A percentile compares a stretch with the other conserved stretches of the same genome.
Evolutionary conservation across 208 protist genomes (phyloP).

Genomic region (Acanthamoeba culbertsoni): DNA sequence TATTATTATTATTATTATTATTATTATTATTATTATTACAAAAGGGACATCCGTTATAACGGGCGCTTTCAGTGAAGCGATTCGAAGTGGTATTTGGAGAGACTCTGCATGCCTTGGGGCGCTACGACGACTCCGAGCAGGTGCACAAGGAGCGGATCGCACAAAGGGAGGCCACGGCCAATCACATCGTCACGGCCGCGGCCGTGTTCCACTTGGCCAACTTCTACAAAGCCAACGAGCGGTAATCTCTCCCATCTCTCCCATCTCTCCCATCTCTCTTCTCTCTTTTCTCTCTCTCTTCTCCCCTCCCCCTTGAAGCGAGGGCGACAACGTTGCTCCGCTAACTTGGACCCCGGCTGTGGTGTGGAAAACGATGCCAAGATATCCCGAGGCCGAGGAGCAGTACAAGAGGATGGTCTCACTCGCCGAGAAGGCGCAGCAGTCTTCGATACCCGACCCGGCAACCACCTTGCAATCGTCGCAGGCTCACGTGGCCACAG

Average conservation of each 20-base stretch:
- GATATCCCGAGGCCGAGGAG: conserved; percentile 29
- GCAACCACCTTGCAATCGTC: background rate
- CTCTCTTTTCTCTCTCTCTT: too few species aligned
- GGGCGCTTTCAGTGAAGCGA: background rate
- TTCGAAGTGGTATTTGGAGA: background rate
- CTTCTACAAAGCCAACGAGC: conserved; percentile 36
- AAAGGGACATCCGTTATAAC: background rate
- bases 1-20: background rate
- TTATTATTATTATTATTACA: background rate
- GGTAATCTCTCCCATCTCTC: background rate
- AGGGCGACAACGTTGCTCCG: too few species aligned
- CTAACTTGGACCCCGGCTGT: too few species aligned
- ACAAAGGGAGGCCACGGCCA: background rate
- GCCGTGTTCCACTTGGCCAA: background rate
- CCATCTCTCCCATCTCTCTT: background rate
- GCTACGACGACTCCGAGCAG: conserved; percentile 35
- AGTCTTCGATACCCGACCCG: background rate
- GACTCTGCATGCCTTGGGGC: background rate
- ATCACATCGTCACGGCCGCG: background rate
- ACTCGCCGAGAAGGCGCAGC: background rate
- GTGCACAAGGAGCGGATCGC: background rate
- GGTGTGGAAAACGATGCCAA: too few species aligned
- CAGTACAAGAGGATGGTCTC: conserved; percentile 43
- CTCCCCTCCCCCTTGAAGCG: too few species aligned
- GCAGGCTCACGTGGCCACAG: background rate